Conservation (phyloP, 2,329 filamentous ascomycete species). For the Clonostachys chloroleuca region DNA sequence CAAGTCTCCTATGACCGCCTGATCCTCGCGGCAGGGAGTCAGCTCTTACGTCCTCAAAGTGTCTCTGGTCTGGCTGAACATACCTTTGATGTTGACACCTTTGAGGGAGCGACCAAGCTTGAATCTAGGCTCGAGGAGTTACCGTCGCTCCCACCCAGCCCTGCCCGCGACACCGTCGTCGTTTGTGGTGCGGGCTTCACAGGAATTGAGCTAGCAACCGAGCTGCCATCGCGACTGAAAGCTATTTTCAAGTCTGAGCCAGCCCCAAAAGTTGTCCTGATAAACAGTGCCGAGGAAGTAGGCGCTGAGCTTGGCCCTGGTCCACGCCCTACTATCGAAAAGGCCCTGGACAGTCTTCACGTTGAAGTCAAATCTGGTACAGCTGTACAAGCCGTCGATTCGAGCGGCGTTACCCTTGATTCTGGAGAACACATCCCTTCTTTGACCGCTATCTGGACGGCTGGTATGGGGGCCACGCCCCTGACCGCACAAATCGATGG, state of each 20-base stretch:
- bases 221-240: constrained; percentile 19
- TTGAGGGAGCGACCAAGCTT: constrained; percentile 15
- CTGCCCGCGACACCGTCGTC: constrained; percentile 23
- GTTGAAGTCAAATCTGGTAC: constrained; percentile 21
- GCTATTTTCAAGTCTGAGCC: constrained; percentile 4
- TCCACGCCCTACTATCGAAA: constrained; percentile 20
- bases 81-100: constrained; percentile 24
- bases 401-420: constrained; percentile 12
- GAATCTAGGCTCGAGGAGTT: constrained; percentile 21
- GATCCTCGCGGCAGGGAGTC: constrained; percentile 28
- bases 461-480: constrained; percentile 20
- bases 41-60: constrained; percentile 15
- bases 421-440: constrained; percentile 24
- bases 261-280: constrained; percentile 12
- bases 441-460: constrained; percentile 28
- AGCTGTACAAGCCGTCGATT: constrained; percentile 11
- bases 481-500: constrained; percentile 24
- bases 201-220: constrained; percentile 21
- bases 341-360: constrained; percentile 18
- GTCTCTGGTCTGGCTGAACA: constrained; percentile 21
- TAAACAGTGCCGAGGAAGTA: constrained; percentile 17
- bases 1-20: constrained; percentile 20
- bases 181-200: constrained; percentile 27
- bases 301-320: constrained; percentile 24
- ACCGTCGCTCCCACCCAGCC: constrained; percentile 9